phyloP scores from a whole-genome alignment of 768 basidiomycete species.

The Suillus brevipes region DNA sequence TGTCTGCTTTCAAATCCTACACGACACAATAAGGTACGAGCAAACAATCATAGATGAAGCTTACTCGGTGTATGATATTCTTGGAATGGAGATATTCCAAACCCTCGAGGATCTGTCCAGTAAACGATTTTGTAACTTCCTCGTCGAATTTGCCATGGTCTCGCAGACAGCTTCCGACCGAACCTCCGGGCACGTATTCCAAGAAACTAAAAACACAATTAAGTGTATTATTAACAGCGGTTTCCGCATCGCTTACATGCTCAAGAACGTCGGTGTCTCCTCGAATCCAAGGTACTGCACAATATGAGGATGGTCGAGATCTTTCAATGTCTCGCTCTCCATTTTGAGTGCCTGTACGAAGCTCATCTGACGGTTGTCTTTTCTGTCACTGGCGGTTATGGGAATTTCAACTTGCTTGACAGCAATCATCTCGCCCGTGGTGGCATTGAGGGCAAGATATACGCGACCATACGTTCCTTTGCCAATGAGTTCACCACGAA shows the following conservation, averaged over 20 bases:
- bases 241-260: conserved; percentile 67
- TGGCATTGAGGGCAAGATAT: conserved; percentile 93
- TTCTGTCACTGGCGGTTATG: conserved; percentile 86
- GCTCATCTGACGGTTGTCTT: conserved; percentile 77
- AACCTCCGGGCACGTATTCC: conserved; percentile 98
- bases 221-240: not conserved
- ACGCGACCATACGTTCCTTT: conserved; percentile 97
- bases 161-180: conserved; percentile 84
- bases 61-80: conserved; percentile 89
- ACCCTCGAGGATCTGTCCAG: conserved; percentile 86
- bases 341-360: conserved; percentile 91
- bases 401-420: conserved; percentile 99
- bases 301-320: conserved; percentile 95
- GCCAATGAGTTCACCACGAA: conserved; percentile 95
- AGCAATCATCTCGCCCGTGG: conserved; percentile 98
- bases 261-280: conserved; percentile 82
- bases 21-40: conserved; percentile 9
- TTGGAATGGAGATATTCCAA: conserved; percentile 90
- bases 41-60: conserved; percentile 13
- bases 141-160: conserved; percentile 94
- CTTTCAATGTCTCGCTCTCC: conserved; percentile 95
- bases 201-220: conserved; percentile 67
- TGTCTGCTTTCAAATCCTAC: conserved; percentile 96
- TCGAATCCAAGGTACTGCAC: conserved; percentile 97
- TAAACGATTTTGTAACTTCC: conserved; percentile 90